phyloP scores from a whole-genome alignment of 2,329 filamentous ascomycete genomes.

The Clonostachys rosea region DNA sequence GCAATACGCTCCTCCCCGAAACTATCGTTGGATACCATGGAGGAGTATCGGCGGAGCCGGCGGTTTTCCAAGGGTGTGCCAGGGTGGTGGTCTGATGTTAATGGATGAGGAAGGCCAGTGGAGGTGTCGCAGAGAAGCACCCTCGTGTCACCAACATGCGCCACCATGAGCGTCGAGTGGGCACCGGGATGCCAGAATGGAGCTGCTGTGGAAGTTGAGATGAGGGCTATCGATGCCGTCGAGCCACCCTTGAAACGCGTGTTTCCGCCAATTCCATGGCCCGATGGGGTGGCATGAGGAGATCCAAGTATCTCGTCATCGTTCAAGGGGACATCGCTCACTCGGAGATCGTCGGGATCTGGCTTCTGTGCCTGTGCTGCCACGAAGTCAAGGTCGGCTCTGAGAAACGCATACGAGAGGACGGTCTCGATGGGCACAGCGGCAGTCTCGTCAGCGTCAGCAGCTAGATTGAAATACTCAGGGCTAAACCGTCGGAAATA shows the following conservation, averaged over 20 bases:
- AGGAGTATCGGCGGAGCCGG: constrained; percentile 78
- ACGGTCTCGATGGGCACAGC: constrained; percentile 68
- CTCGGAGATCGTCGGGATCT: constrained; percentile 65
- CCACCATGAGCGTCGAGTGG: constrained; percentile 76
- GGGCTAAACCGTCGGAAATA: constrained; percentile 93
- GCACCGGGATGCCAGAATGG: constrained; percentile 95
- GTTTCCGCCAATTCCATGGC: constrained; percentile 64
- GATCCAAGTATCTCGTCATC: constrained; percentile 75
- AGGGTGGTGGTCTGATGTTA: constrained; percentile 91
- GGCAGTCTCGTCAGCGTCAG: constrained; percentile 17
- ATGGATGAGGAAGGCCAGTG: constrained; percentile 72
- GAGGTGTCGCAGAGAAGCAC: constrained; percentile 84
- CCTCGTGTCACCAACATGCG: constrained; percentile 90
- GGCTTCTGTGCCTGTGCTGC: constrained; percentile 80
- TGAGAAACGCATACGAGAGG: constrained; percentile 87
- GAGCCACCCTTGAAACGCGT: constrained; percentile 89
- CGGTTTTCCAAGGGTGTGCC: constrained; percentile 79
- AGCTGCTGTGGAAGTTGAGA: constrained; percentile 85
- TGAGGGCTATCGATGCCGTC: constrained; percentile 83
- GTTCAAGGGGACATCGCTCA: constrained; percentile 76
- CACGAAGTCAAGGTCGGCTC: constrained; percentile 92
- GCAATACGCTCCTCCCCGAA: constrained; percentile 96
- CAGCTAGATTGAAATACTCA: constrained; percentile 58
- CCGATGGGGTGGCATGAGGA: constrained; percentile 48
- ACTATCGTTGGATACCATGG: constrained; percentile 82